A percentile compares a stretch with the other conserved stretches of the same genome.
Evolutionary conservation across 805 yeast species (phyloP).

Genomic region (Hanseniaspora meyeri): DNA sequence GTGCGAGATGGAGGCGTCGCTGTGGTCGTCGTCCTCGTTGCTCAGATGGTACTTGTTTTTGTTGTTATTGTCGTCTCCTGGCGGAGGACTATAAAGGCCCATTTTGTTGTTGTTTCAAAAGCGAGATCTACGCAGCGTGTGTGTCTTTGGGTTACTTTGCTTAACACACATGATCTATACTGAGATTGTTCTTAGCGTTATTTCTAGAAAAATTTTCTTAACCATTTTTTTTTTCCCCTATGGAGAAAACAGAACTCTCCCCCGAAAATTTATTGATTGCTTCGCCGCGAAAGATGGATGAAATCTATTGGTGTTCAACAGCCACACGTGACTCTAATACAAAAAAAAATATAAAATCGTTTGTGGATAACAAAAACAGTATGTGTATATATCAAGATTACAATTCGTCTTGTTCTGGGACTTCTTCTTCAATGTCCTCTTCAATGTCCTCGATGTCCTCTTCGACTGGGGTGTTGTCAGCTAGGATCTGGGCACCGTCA

Average conservation of each 20-base stretch:
- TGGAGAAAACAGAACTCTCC: too few species aligned
- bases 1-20: slow-evolving; percentile 12
- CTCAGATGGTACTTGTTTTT: slow-evolving; percentile 8
- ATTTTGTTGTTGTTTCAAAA: slow-evolving; percentile 14
- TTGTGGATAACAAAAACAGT: too few species aligned
- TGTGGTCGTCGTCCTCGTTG: slow-evolving; percentile 15
- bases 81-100: slow-evolving; percentile 26
- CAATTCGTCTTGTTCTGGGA: slow-evolving; percentile 27
- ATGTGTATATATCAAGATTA: slow-evolving; percentile 11
- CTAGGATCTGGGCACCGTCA: slow-evolving; percentile 38
- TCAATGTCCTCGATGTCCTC: slow-evolving; percentile 17
- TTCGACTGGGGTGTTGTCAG: slow-evolving; percentile 15
- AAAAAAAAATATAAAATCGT: too few species aligned
- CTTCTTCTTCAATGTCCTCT: slow-evolving; percentile 18
- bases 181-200: too few species aligned
- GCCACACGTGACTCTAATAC: background rate
- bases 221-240: too few species aligned
- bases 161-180: too few species aligned
- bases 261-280: too few species aligned
- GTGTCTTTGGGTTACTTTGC: too few species aligned
- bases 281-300: too few species aligned
- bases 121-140: too few species aligned
- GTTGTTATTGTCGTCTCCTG: slow-evolving; percentile 16
- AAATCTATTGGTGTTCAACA: too few species aligned
- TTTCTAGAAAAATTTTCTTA: too few species aligned